Base-by-base conservation (phyloP, 305 asterid species). In the Fraxinus baroniana region DNA sequence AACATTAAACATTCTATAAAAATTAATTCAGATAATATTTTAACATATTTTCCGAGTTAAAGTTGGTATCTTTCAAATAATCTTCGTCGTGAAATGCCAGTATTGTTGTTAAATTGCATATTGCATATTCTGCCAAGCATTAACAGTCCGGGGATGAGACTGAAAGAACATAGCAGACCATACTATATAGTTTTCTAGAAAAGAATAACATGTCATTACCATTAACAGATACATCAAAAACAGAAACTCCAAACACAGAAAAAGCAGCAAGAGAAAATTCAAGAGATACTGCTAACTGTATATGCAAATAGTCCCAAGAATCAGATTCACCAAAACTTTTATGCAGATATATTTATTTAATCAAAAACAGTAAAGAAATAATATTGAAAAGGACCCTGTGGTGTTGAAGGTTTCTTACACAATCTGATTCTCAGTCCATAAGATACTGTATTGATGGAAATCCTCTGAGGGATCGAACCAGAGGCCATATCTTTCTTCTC, bases 381-480 rank as follows among this genome's bases (percentile, higher is more conserved):
- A 49, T 49, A 49, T 15, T 49, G 60, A 3, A 49, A 49, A 15
- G 18, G 10, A 13, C 3, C 2, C 22, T 35, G 33, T 10, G 68
- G 41, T 79, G 17, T 75, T 13, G 32, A 35, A 22, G 76, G 57
- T 66, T 41, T 20, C 95, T 92, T 86, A 94, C 98, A 90, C 75
- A 49, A 94, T 93, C 37, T 83, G 82, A 86, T 88, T 81, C 46
- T 90, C 83, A 78, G 93, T 93, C 98, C 97, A 94, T 26, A 89
- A 89, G 60, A 94, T 83, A 83, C 91, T 86, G 88, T 92, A 93
- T 55, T 89, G 93, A 81, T 94, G 98, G 84, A 89, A 94, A 88
- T 89, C 95, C 64, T 93, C 97, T 1, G 98, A 85, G 7, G 98
- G 98, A 77, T 94, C 97, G 78, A 94, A 94, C 97, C 97, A 93